Evolutionary conservation across 352 stramenopile species (phyloP).

Genomic region (Pythium volutum): DNA sequence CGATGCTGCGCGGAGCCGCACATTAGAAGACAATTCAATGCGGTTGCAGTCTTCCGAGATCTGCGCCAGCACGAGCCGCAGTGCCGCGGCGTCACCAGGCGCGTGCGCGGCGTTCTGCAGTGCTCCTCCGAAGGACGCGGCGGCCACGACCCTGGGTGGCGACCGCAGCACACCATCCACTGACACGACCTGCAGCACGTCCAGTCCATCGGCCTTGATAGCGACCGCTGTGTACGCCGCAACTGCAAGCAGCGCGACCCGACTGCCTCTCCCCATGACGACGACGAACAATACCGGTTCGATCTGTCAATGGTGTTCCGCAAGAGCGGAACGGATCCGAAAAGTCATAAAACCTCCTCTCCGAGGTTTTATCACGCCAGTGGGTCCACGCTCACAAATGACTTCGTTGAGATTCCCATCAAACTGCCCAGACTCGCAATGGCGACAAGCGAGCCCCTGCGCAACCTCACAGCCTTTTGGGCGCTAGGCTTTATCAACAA

Average conservation of each 20-base stretch:
- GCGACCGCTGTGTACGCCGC: background rate
- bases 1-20: background rate
- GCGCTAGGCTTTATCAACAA: slow-evolving; percentile 93
- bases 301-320: background rate
- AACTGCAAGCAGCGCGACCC: background rate
- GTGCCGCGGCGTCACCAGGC: background rate
- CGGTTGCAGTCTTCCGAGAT: slow-evolving; percentile 14
- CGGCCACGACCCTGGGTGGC: slow-evolving; percentile 12
- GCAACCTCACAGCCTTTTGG: slow-evolving; percentile 88
- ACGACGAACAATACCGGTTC: background rate
- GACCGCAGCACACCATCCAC: background rate
- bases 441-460: slow-evolving; percentile 32
- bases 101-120: background rate
- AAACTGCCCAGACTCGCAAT: background rate
- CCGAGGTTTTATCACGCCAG: slow-evolving; percentile 9
- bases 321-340: background rate
- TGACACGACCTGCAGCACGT: slow-evolving; percentile 18
- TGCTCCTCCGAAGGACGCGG: slow-evolving; percentile 17
- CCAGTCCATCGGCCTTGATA: slow-evolving; percentile 8
- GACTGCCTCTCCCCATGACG: background rate
- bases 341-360: slow-evolving; percentile 18
- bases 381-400: background rate
- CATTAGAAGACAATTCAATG: background rate
- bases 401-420: background rate
- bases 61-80: slow-evolving; percentile 17